Evolutionary conservation across 2,329 filamentous ascomycete genomes (phyloP).

Genomic region (Clonostachys rosea): DNA sequence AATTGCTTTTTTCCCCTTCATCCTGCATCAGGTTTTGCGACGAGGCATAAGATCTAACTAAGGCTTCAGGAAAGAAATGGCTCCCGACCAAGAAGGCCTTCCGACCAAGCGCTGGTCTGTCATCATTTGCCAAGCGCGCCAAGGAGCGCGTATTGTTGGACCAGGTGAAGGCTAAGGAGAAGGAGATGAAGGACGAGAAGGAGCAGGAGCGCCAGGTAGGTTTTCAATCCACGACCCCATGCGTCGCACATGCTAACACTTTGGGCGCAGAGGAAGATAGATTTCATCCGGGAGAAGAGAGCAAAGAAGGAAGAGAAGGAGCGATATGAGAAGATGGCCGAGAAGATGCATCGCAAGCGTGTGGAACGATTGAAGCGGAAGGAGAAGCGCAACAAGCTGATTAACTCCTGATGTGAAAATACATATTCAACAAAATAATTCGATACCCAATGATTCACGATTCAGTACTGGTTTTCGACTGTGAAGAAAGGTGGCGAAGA

Average conservation of each 20-base stretch:
- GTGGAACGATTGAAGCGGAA: constrained; percentile 89
- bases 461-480: constrained; percentile 3
- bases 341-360: constrained; percentile 96
- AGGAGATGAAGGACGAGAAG: constrained; percentile 94
- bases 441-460: constrained; percentile 13
- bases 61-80: constrained; percentile 88
- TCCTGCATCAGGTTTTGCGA: too few relatives aligned
- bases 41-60: neutral
- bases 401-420: constrained; percentile 50
- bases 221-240: neutral
- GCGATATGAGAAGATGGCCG: constrained; percentile 87
- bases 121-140: constrained; percentile 72
- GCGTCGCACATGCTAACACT: neutral
- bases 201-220: constrained; percentile 79
- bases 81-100: constrained; percentile 80
- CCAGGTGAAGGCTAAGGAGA: constrained; percentile 88
- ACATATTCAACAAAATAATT: neutral
- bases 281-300: constrained; percentile 79
- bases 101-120: constrained; percentile 73
- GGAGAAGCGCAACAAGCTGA: constrained; percentile 91
- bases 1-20: too few relatives aligned
- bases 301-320: constrained; percentile 90
- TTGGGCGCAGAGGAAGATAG: constrained; percentile 59
- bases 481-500: neutral
- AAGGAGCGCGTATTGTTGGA: constrained; percentile 65